phyloP scores from a whole-genome alignment of 495 filamentous ascomycete species.

The Xylaria curta region DNA sequence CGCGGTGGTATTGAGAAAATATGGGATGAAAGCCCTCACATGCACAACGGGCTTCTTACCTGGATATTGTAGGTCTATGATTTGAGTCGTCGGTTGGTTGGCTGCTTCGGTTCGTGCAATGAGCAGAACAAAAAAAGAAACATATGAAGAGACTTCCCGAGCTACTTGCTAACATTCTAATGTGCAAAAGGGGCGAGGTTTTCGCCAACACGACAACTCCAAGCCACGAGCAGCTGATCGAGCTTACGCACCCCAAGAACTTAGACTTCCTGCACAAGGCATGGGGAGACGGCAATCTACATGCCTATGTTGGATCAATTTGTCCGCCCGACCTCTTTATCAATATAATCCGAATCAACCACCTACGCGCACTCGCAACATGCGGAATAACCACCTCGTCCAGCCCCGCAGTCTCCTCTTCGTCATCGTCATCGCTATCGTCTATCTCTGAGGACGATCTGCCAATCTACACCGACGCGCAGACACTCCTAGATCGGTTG shows the following conservation, averaged over 20 bases:
- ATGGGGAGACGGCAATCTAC: not conserved
- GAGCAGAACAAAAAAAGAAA: not conserved
- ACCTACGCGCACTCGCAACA: constrained; percentile 21
- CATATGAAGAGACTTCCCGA: not conserved
- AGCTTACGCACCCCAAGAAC: constrained; percentile 22
- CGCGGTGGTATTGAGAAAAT: constrained; percentile 17
- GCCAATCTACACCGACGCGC: not conserved
- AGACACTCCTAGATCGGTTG: not conserved
- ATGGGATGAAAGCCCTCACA: constrained; percentile 31
- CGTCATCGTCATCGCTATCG: not conserved
- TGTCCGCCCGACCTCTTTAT: constrained; percentile 16
- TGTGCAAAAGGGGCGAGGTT: constrained; percentile 16
- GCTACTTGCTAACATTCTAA: not conserved
- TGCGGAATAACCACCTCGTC: not conserved
- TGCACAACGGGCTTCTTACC: constrained; percentile 5
- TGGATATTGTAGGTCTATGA: constrained; percentile 25
- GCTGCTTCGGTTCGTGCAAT: not conserved
- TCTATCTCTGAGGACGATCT: not conserved
- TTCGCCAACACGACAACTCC: constrained; percentile 30
- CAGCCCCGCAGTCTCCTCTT: not conserved
- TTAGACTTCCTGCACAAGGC: not conserved
- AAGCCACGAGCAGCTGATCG: constrained; percentile 16
- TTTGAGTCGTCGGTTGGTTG: not conserved
- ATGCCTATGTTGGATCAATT: constrained; percentile 22
- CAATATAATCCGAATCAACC: constrained; percentile 18